Base-by-base conservation (phyloP, 352 stramenopile species). In the Phytophthora syringae region DNA sequence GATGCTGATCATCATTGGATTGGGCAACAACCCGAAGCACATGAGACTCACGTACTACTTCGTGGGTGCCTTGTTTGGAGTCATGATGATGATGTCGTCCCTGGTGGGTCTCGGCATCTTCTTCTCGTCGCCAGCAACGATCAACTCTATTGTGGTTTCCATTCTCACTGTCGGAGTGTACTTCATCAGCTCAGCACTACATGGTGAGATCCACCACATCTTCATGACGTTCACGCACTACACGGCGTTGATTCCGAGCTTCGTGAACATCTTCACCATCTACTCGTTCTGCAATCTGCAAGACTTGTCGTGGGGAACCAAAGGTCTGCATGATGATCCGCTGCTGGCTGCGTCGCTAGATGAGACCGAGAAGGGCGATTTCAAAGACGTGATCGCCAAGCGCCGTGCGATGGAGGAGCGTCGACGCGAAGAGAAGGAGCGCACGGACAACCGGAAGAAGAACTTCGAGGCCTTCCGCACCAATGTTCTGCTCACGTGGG, bases 251-350 rank as follows among this genome's bases (percentile, higher is more conserved):
- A 90, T 94, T 52, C 89, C 89, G 27, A 94, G 81, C 45, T 96
- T 96, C 47, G 85, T 97, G 30, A 96, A 94, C 68, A 95, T 95
- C 49, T 92, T 95, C 51, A 92, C 84, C 21, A 92, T 97, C 55
- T 97, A 95, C 82, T 94, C 86, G 51, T 95, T 94, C 69, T 96
- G 84, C 58, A 95, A 95, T 74, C 71, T 97, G 25, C 87, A 97
- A 28, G 84, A 97, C 55, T 71, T 97, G 51, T 94, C 84, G 13
- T 97, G 89, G 89, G 89, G 89, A 7, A 97, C 86, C 1, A 93
- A 93, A 48, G 88, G 88, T 0, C 59, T 94, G 22, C 61, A 73
- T 25, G 66, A 84, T 22, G 84, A 92, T 43, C 82, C 84, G n/a
- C 47, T 80, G 15, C 67, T 77, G 1, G 57, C 83, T 42, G 62